Base-by-base conservation (phyloP, 179 eudicot species). In the Silene vulgaris region DNA sequence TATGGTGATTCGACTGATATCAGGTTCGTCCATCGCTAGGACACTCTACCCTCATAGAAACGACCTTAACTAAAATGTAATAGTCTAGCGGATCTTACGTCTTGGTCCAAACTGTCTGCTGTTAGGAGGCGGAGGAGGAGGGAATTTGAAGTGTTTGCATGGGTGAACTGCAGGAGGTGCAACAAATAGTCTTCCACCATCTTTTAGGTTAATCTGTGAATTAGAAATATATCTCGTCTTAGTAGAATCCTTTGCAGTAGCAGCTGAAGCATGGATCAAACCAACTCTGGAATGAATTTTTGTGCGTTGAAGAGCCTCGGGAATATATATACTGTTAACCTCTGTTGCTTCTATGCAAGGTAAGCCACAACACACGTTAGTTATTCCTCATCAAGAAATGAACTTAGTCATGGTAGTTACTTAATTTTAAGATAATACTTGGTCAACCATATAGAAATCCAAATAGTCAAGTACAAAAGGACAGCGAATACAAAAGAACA, bases 31-130 rank as follows among this genome's bases (percentile, higher is more conserved):
- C 54, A n/a, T 29, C 23, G 7, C 40, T 12, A 52, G 29, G 57
- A 35, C 37, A n/a, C 54, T 5, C 19, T 5, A n/a, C n/a, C 76
- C 19, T 63, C 16, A 45, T 67, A n/a, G 67, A 45, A 45, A 45
- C 30, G 0, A 19, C 35, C 35, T 21, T 40, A 65, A 48, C 32
- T 60, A 65, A 45, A 69, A 30, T 20, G 26, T 32, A 66, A 32
- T 28, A 6, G 69, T 69, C 59, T 20, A 69, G 77, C 48, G 66
- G 52, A 9, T 83, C 98, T 89, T 88, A 93, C 97, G 96, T 59
- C 98, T 90, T 71, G 98, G 98, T 76, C 98, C 98, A 78, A 80
- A 71, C 52, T 89, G 88, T 82, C 78, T 93, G 60, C 83, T 83
- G 32, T 70, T 80, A 26, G 86, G 87, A 65, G 97, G 93, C 29